Evolutionary conservation across 371 early-diverging fungal species (phyloP).

Genomic region (Apophysomyces sp.): DNA sequence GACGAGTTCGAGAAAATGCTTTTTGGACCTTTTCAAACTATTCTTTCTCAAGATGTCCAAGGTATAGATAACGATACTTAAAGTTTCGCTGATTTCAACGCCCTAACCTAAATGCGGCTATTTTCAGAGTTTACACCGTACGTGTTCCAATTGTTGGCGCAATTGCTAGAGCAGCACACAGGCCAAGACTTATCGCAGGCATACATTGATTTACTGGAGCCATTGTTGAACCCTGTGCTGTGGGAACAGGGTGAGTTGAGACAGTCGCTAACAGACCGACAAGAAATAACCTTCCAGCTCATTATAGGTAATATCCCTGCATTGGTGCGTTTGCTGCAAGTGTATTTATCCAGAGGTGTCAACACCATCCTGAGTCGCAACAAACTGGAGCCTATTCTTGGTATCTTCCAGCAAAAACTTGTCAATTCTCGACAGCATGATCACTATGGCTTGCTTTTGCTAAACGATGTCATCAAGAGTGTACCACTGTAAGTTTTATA

Average conservation of each 20-base stretch:
- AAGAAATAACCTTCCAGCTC: not conserved
- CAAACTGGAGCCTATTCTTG: constrained; percentile 83
- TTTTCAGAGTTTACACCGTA: constrained; percentile 91
- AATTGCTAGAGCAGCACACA: constrained; percentile 78
- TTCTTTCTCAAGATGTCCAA: constrained; percentile 86
- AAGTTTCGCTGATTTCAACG: not conserved
- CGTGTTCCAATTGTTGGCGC: constrained; percentile 92
- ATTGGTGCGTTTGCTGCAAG: constrained; percentile 81
- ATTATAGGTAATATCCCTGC: constrained; percentile 96
- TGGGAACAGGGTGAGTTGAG: constrained; percentile 80
- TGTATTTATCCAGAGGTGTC: constrained; percentile 78
- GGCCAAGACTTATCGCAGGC: constrained; percentile 64
- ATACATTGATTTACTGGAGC: constrained; percentile 72
- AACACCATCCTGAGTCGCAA: constrained; percentile 59
- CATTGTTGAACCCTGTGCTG: constrained; percentile 79
- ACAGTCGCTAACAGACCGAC: not conserved
- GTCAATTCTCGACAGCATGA: constrained; percentile 85
- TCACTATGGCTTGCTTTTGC: constrained; percentile 81
- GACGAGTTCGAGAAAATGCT: constrained; percentile 76
- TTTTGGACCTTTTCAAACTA: constrained; percentile 83
- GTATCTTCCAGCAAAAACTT: constrained; percentile 90
- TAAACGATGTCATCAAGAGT: constrained; percentile 68
- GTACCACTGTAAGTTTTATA: constrained; percentile 64
- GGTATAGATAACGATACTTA: constrained; percentile 17
- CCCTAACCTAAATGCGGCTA: not conserved